phyloP scores from a whole-genome alignment of 2,329 filamentous ascomycete species.

The Cladobotryum mycophilum region DNA sequence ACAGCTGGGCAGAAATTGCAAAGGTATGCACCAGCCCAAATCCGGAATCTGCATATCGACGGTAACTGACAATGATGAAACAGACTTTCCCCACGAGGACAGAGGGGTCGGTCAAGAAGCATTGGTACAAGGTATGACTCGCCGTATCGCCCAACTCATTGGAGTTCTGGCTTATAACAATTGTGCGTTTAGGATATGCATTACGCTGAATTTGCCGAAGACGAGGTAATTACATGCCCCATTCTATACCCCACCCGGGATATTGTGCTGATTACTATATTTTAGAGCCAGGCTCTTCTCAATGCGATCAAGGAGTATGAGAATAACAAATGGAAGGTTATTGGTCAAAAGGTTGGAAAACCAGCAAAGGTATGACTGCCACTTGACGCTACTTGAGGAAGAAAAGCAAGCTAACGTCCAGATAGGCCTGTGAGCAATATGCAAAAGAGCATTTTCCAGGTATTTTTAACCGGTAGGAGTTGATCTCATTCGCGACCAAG shows the following conservation, averaged over 20 bases:
- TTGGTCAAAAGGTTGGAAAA: constrained; percentile 94
- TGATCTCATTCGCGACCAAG: constrained; percentile 10
- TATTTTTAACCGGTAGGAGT: constrained; percentile 22
- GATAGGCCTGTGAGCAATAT: constrained; percentile 62
- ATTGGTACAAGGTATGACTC: constrained; percentile 88
- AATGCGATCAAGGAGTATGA: constrained; percentile 98
- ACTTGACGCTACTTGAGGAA: not conserved
- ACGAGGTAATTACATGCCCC: constrained; percentile 63
- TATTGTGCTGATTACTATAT: constrained; percentile 8
- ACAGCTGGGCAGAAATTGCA: constrained; percentile 96
- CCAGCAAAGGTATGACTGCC: constrained; percentile 66
- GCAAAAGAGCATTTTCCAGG: constrained; percentile 88
- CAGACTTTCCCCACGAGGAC: constrained; percentile 89
- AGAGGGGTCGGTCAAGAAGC: constrained; percentile 97
- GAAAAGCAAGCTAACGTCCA: constrained; percentile 8
- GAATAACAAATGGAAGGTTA: constrained; percentile 96
- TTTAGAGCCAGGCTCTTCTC: constrained; percentile 68
- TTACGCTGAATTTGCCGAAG: constrained; percentile 95
- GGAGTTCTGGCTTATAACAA: constrained; percentile 8
- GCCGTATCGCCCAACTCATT: constrained; percentile 11
- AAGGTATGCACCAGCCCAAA: constrained; percentile 63
- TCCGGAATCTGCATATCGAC: not conserved
- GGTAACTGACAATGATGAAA: constrained; percentile 6
- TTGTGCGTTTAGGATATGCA: constrained; percentile 74
- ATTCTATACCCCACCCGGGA: constrained; percentile 9